phyloP scores from a whole-genome alignment of 495 filamentous ascomycete genomes.

The Darksidea phi region DNA sequence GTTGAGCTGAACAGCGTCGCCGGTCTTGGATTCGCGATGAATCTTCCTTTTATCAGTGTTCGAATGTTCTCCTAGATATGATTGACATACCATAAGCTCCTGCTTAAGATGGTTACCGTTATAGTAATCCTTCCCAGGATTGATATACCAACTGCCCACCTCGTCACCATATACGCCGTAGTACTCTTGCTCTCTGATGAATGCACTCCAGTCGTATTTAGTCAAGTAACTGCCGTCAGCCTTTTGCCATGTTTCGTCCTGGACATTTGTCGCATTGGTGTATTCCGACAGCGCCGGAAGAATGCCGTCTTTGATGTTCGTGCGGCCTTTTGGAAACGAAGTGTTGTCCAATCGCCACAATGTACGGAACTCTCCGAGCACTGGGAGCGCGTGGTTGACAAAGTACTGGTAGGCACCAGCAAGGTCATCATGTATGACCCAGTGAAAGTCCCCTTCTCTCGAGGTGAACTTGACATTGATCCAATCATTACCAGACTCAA shows the following conservation, averaged over 20 bases:
- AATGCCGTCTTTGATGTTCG: slow-evolving; percentile 39
- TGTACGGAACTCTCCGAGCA: slow-evolving; percentile 47
- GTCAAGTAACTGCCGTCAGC: slow-evolving; percentile 47
- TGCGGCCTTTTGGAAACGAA: slow-evolving; percentile 44
- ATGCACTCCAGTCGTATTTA: slow-evolving; percentile 44
- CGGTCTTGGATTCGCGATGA: slow-evolving; percentile 44
- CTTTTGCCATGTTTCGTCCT: slow-evolving; percentile 49
- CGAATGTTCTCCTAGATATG: neutral
- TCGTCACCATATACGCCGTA: slow-evolving; percentile 36
- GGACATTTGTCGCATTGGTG: slow-evolving; percentile 40
- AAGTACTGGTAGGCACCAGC: slow-evolving; percentile 49
- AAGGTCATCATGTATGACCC: slow-evolving; percentile 44
- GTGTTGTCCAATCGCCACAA: slow-evolving; percentile 44
- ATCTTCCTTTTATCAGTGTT: neutral
- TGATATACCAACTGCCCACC: slow-evolving; percentile 49
- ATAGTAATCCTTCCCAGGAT: slow-evolving; percentile 48
- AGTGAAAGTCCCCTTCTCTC: slow-evolving; percentile 46
- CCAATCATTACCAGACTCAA: slow-evolving; percentile 36
- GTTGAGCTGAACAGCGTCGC: slow-evolving; percentile 47
- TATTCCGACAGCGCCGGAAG: slow-evolving; percentile 44
- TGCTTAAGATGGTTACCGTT: slow-evolving; percentile 49
- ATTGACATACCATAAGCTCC: slow-evolving; percentile 42
- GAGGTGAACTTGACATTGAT: slow-evolving; percentile 44
- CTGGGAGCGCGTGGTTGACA: slow-evolving; percentile 45
- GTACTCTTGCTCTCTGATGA: slow-evolving; percentile 6